Percentiles rank a stretch among this genome's conserved stretches.
Conservation (phyloP, 345 rosid genomes). For the Pugionium dolabratum region DNA sequence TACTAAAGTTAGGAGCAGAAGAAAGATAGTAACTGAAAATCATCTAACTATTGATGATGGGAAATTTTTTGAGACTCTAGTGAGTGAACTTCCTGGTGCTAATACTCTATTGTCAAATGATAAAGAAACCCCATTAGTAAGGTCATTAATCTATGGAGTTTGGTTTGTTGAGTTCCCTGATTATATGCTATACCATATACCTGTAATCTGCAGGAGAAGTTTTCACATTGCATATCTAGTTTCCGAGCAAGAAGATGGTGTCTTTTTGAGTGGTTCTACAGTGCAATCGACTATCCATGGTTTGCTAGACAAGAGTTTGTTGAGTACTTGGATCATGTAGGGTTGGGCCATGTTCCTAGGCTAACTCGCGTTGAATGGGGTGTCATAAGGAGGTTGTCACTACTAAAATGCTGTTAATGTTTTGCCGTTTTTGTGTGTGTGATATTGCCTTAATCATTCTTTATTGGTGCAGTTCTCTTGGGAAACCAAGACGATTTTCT, state of each 20-base stretch:
- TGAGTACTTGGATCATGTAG: slow-evolving; percentile 84
- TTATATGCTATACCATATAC: slow-evolving; percentile 27
- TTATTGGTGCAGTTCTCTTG: slow-evolving; percentile 67
- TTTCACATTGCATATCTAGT: slow-evolving; percentile 59
- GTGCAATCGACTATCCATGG: slow-evolving; percentile 92
- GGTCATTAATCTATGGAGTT: slow-evolving; percentile 42
- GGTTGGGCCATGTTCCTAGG: slow-evolving; percentile 81
- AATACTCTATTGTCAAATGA: slow-evolving; percentile 39
- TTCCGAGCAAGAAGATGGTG: slow-evolving; percentile 67
- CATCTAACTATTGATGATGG: slow-evolving; percentile 43
- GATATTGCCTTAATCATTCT: slow-evolving; percentile 22
- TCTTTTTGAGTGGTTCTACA: slow-evolving; percentile 73
- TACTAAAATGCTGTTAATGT: slow-evolving; percentile 29
- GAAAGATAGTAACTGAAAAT: slow-evolving; percentile 54
- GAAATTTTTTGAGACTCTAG: slow-evolving; percentile 40
- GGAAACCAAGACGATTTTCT: slow-evolving; percentile 80
- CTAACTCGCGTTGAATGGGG: slow-evolving; percentile 92
- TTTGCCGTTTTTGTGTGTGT: not conserved
- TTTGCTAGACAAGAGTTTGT: slow-evolving; percentile 83
- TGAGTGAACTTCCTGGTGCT: slow-evolving; percentile 43
- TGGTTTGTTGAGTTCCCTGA: slow-evolving; percentile 31
- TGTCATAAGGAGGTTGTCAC: slow-evolving; percentile 67
- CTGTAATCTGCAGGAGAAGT: slow-evolving; percentile 53
- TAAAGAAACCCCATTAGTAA: slow-evolving; percentile 26
- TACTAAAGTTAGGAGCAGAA: slow-evolving; percentile 71